Percentiles rank a stretch among this genome's conserved stretches.
These are phyloP conservation scores for Salix exigua DNA, from an alignment of 345 rosid species.

Conservation along the genomic window DNA sequence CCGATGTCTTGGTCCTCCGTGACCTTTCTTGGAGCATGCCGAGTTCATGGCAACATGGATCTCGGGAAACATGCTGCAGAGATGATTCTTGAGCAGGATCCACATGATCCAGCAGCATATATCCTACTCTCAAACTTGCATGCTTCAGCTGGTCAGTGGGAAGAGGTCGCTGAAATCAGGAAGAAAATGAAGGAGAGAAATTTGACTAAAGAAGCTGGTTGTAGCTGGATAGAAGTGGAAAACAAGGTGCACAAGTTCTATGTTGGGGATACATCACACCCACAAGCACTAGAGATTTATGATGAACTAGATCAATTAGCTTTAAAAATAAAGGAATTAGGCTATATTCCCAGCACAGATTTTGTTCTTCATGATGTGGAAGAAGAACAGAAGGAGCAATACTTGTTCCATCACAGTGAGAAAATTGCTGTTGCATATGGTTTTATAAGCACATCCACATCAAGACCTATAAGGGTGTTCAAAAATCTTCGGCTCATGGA, in stretches of 20 bases:
- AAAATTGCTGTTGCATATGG: slow-evolving; percentile 72
- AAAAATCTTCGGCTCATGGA: slow-evolving; percentile 74
- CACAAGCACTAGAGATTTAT: slow-evolving; percentile 41
- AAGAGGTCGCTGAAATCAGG: slow-evolving; percentile 46
- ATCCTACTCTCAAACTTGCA: slow-evolving; percentile 64
- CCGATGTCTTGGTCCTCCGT: slow-evolving; percentile 59
- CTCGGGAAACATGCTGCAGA: slow-evolving; percentile 57
- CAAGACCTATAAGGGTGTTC: slow-evolving; percentile 58
- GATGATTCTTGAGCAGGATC: slow-evolving; percentile 60
- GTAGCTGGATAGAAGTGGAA: slow-evolving; percentile 73
- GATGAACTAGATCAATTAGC: slow-evolving; percentile 42
- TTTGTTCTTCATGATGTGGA: slow-evolving; percentile 70
- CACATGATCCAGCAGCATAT: slow-evolving; percentile 61
- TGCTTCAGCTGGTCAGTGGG: slow-evolving; percentile 70
- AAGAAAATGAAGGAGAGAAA: slow-evolving; percentile 57
- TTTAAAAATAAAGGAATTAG: slow-evolving; percentile 45
- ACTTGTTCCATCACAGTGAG: slow-evolving; percentile 70
- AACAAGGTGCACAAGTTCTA: slow-evolving; percentile 58
- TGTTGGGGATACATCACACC: slow-evolving; percentile 68
- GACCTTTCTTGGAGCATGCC: slow-evolving; percentile 73
- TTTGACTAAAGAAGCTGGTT: slow-evolving; percentile 70
- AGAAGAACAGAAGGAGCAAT: slow-evolving; percentile 57
- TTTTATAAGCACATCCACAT: slow-evolving; percentile 46
- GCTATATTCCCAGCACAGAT: slow-evolving; percentile 64
- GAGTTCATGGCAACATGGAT: slow-evolving; percentile 48